Evolutionary conservation across 495 filamentous ascomycete species (phyloP).

Genomic region (Penicillium canescens): DNA sequence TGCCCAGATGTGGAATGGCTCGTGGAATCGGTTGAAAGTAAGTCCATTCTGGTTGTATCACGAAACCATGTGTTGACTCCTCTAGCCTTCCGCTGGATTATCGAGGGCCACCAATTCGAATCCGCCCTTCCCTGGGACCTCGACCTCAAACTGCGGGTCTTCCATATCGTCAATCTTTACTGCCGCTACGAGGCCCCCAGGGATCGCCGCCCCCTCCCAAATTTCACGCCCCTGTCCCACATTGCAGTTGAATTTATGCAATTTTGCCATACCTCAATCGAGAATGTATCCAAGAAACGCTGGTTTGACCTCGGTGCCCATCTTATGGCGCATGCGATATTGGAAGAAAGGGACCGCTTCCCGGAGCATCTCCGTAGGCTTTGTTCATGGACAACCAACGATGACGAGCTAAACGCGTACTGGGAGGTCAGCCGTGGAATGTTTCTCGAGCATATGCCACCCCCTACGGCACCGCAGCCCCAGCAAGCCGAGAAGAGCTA

Average conservation of each 20-base stretch:
- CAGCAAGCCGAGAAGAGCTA: constrained; percentile 6
- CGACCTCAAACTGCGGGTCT: constrained; percentile 26
- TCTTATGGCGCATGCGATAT: constrained; percentile 50
- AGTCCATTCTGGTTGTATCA: neutral
- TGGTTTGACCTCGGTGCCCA: constrained; percentile 48
- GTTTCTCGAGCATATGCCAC: constrained; percentile 16
- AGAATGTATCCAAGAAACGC: constrained; percentile 17
- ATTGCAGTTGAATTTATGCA: constrained; percentile 49
- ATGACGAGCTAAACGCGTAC: neutral
- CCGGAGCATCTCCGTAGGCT: constrained; percentile 22
- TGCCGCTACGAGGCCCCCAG: constrained; percentile 5
- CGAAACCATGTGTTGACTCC: neutral
- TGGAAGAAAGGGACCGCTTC: constrained; percentile 42
- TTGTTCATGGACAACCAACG: constrained; percentile 28
- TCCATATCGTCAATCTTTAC: constrained; percentile 19
- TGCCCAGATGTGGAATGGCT: constrained; percentile 22
- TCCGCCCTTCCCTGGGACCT: constrained; percentile 23
- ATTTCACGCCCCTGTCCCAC: constrained; percentile 31
- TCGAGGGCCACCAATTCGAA: neutral
- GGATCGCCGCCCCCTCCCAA: neutral
- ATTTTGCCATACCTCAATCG: constrained; percentile 38
- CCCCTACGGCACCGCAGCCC: constrained; percentile 4
- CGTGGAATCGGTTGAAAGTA: constrained; percentile 23
- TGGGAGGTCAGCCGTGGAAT: constrained; percentile 14
- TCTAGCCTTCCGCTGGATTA: neutral